Conservation (phyloP, 305 asterid genomes). For the Rubia occidens region DNA sequence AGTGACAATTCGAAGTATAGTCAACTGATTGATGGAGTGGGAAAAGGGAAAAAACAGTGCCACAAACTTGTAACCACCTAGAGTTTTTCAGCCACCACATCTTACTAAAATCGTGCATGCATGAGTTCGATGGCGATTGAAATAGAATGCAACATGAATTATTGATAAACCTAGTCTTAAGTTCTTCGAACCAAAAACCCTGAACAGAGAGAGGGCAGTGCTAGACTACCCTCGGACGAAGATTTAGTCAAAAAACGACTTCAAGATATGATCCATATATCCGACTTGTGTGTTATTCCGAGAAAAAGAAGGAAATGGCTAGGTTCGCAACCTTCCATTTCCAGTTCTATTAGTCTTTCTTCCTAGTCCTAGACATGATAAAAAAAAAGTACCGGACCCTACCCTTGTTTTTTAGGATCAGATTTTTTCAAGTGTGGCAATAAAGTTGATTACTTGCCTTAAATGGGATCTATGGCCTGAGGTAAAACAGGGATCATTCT, state of each 20-base stretch:
- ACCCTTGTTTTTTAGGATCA: not conserved
- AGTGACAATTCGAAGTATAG: not conserved
- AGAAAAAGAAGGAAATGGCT: not conserved
- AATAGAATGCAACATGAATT: not conserved
- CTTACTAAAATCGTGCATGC: not conserved
- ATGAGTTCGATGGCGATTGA: not conserved
- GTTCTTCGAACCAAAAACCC: not conserved
- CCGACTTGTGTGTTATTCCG: not conserved
- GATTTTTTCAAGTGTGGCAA: not conserved
- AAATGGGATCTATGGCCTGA: not conserved
- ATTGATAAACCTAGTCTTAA: not conserved
- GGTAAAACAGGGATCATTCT: not conserved
- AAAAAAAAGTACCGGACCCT: not conserved
- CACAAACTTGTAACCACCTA: not conserved
- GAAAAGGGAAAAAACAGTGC: not conserved
- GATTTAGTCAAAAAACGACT: not conserved
- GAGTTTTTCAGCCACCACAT: not conserved
- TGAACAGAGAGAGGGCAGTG: not conserved
- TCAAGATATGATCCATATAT: not conserved
- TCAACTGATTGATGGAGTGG: not conserved
- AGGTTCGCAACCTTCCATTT: not conserved
- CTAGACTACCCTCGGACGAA: not conserved
- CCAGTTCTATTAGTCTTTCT: not conserved
- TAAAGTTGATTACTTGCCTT: not conserved
- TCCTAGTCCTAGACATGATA: not conserved